phyloP scores from a whole-genome alignment of 2,329 filamentous ascomycete genomes.

The Alternaria rosae region DNA sequence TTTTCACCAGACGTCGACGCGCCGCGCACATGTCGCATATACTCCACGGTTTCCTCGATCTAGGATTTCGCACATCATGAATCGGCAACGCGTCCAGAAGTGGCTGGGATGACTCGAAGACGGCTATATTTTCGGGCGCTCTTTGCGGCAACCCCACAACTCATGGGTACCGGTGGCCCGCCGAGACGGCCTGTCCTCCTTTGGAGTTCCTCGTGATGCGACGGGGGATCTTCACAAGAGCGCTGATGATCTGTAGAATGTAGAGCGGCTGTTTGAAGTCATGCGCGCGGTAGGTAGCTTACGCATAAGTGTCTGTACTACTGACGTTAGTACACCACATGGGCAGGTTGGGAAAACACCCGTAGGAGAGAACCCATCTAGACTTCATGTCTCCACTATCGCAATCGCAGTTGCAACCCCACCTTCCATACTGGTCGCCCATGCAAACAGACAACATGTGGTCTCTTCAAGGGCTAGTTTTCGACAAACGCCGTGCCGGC shows the following conservation, averaged over 20 bases:
- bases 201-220: background rate
- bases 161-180: background rate
- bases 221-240: background rate
- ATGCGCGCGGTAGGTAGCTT: background rate
- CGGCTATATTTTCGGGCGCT: constrained; percentile 1
- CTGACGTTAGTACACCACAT: background rate
- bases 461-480: background rate
- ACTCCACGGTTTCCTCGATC: background rate
- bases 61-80: background rate
- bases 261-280: background rate
- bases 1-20: background rate
- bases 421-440: background rate
- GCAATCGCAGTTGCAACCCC: background rate
- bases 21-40: background rate
- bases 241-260: background rate
- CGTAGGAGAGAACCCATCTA: background rate
- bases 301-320: background rate
- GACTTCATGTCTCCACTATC: background rate
- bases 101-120: background rate
- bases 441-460: background rate
- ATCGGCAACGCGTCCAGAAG: background rate
- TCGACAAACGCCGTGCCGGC: background rate
- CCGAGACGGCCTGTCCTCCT: background rate
- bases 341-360: background rate
- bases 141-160: background rate